Evolutionary conservation across 257 asterid species (phyloP).

Genomic region (Solanum rostratum): DNA sequence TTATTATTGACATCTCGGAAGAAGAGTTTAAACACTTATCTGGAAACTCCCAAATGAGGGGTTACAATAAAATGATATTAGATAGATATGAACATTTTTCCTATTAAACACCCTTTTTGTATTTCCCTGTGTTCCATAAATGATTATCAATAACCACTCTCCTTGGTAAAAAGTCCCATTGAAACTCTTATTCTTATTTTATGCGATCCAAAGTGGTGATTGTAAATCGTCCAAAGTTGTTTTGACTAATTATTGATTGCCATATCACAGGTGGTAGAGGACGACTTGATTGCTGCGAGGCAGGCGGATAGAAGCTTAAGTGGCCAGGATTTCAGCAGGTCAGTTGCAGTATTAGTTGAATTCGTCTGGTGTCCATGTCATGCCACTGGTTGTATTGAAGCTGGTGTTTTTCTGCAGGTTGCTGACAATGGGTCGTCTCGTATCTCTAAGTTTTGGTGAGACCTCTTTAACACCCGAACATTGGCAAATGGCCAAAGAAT

Average conservation of each 20-base stretch:
- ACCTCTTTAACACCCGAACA: slow-evolving; percentile 57
- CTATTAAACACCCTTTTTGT: neutral
- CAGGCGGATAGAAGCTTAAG: slow-evolving; percentile 79
- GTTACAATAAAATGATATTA: neutral
- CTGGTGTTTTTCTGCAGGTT: slow-evolving; percentile 34
- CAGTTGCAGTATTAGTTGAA: neutral
- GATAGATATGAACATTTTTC: neutral
- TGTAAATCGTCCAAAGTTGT: neutral
- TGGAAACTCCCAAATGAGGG: neutral
- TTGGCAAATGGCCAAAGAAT: slow-evolving; percentile 87
- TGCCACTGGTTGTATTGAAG: neutral
- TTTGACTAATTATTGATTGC: neutral
- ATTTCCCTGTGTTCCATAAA: neutral
- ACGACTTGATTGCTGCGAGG: slow-evolving; percentile 85
- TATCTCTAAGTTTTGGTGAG: slow-evolving; percentile 71
- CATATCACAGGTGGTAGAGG: slow-evolving; percentile 52
- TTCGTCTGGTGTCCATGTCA: neutral
- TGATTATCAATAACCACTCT: neutral
- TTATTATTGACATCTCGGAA: neutral
- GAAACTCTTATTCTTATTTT: neutral
- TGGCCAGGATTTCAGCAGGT: slow-evolving; percentile 79
- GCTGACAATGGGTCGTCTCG: slow-evolving; percentile 73
- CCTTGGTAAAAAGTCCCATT: neutral
- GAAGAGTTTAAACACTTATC: neutral
- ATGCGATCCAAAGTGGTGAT: neutral